Conservation (phyloP, 257 asterid genomes). For the Solanum stenotomum region DNA sequence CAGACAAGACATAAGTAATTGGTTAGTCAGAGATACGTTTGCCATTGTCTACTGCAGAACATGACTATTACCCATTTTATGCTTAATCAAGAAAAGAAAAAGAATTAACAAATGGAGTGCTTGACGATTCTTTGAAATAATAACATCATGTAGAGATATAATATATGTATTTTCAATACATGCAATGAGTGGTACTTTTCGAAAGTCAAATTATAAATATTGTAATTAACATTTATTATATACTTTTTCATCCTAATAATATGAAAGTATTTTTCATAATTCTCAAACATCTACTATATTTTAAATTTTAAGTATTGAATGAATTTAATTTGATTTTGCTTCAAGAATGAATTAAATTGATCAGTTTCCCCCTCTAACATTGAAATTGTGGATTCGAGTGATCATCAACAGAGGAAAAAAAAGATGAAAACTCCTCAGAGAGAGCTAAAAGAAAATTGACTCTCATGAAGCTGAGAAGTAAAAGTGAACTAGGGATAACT, state of each 20-base stretch:
- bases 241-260: no score
- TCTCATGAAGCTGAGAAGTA: background rate
- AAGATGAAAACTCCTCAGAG: background rate
- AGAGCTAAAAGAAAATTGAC: background rate
- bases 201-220: no score
- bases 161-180: background rate
- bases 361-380: background rate
- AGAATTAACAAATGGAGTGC: background rate
- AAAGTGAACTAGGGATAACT: no score
- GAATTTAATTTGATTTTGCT: background rate
- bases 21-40: constrained; percentile 2
- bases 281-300: background rate
- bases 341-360: no score
- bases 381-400: background rate
- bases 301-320: no score
- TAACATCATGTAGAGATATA: background rate
- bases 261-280: background rate
- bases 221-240: no score
- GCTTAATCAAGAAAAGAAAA: background rate
- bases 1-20: constrained; percentile 36
- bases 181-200: background rate
- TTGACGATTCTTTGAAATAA: background rate
- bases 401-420: no score
- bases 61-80: background rate
- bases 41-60: background rate